These are phyloP conservation scores for Fusarium napiforme DNA, from an alignment of 2,329 filamentous ascomycete genomes.

Conservation along the genomic window DNA sequence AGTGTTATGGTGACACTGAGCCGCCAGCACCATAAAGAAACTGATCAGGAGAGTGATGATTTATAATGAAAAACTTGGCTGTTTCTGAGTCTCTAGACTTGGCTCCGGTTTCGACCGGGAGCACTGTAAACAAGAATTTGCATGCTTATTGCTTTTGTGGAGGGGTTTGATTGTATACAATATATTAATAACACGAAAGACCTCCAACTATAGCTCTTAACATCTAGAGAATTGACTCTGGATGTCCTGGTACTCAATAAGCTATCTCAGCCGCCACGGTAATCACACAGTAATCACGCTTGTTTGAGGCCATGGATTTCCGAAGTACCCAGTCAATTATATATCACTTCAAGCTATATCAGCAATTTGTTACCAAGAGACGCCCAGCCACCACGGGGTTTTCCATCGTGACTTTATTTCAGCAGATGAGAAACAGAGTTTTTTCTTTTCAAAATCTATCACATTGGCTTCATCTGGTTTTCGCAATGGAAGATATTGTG, in stretches of 20 bases:
- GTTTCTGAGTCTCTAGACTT: background rate
- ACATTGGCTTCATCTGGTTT: background rate
- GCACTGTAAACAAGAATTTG: background rate
- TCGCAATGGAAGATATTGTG: background rate
- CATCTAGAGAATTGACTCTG: background rate
- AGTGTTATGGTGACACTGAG: background rate
- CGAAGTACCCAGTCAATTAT: too few relatives aligned
- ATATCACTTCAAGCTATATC: background rate
- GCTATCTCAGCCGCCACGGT: background rate
- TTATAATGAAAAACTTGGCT: background rate
- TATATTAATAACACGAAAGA: conserved; percentile 1
- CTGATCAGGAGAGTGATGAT: background rate
- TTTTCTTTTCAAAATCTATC: background rate
- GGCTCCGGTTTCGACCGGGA: background rate
- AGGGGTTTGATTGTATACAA: background rate
- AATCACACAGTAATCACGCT: too few relatives aligned
- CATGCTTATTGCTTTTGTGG: conserved; percentile 25
- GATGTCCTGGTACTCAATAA: background rate
- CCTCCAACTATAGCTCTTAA: background rate
- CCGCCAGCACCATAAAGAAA: background rate
- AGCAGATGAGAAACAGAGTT: background rate
- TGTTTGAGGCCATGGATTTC: background rate
- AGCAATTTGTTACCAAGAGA: background rate
- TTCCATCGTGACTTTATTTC: background rate
- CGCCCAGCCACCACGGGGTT: background rate